Evolutionary conservation across 1,284 basidiomycete genomes (phyloP), one percentile per base, ranked within the genome.

Genomic region (Fistulinella cinereoalba): DNA sequence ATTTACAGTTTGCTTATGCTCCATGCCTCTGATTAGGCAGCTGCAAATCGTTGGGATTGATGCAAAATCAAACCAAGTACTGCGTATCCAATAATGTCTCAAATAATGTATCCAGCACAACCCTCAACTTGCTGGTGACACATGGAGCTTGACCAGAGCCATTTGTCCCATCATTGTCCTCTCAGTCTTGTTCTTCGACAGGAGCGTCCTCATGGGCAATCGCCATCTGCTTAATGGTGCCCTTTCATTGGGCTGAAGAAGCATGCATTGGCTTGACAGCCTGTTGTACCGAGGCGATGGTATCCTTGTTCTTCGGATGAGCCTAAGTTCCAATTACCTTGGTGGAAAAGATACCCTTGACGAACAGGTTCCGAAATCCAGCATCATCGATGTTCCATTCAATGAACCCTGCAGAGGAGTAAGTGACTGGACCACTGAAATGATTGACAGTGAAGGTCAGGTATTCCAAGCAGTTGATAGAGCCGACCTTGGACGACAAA

Each of bases 211-310:
- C 25, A 27, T 12, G 12, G 25, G 12, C 25, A 7, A 12, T 27
- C 12, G 25, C 25, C 25, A 27, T 27, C 25, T 27, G 25, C 25
- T 27, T 12, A 27, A 27, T 27, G 6, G 84, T 83, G 37, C 77
- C 79, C 66, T 91, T 93, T 41, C 91, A 77, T 24, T 88, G 76
- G 0, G 85, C 94, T 0, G 92, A 97, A 0, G 93, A 96, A 0
- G 90, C 83, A 12, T 93, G 83, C 83, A 96, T 92, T 0, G 93
- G 95, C 64, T 92, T 92, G 52, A 96, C 84, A 9, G 86, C 84
- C 66, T 97, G 93, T 63, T 95, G 92, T 1, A 92, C 93, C 1
- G 91, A 82, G 24, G 97, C 92, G 51, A 97, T 94, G 0, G 94
- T 97, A 43, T 95, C 91, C 56, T 97, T 91, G 59, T 93, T 88